phyloP scores from a whole-genome alignment of 352 stramenopile species.

The Phytophthora aleatoria region DNA sequence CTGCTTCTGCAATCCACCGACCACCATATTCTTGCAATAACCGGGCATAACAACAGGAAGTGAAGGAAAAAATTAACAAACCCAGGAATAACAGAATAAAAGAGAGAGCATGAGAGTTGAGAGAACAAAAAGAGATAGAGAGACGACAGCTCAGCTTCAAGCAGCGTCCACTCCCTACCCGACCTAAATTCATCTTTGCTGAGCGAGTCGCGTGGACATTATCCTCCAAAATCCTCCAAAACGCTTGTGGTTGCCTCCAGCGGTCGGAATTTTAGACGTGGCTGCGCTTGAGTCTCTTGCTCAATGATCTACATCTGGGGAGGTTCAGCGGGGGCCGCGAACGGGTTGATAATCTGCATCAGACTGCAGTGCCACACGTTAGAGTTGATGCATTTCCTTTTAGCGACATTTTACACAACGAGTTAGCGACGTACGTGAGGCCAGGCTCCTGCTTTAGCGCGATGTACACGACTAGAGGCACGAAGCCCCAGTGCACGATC shows the following conservation, averaged over 20 bases:
- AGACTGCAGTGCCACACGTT: conserved; percentile 43
- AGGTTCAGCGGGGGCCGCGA: conserved; percentile 64
- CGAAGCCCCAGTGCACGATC: conserved; percentile 81
- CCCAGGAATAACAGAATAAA: conserved; percentile 1
- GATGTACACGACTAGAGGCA: conserved; percentile 83
- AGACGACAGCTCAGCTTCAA: not conserved
- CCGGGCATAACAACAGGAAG: not conserved
- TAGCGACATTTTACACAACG: not conserved
- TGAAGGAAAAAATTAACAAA: not conserved
- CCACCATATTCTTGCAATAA: not conserved
- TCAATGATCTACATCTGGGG: conserved; percentile 45
- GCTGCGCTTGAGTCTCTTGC: not conserved
- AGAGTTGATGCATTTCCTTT: conserved; percentile 4
- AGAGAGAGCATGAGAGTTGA: conserved; percentile 17
- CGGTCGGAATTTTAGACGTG: not conserved
- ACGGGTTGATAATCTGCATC: conserved; percentile 77
- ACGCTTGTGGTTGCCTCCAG: not conserved
- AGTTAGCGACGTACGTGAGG: conserved; percentile 58
- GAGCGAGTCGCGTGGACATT: not conserved
- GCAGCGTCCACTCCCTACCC: conserved; percentile 1
- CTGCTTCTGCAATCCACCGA: not conserved
- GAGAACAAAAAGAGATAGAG: conserved; percentile 25
- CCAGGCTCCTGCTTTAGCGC: conserved; percentile 78
- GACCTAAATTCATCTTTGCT: conserved; percentile 23
- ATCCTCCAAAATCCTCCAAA: not conserved